phyloP scores from a whole-genome alignment of 139 green algal species.

The Nannochloris sp. region DNA sequence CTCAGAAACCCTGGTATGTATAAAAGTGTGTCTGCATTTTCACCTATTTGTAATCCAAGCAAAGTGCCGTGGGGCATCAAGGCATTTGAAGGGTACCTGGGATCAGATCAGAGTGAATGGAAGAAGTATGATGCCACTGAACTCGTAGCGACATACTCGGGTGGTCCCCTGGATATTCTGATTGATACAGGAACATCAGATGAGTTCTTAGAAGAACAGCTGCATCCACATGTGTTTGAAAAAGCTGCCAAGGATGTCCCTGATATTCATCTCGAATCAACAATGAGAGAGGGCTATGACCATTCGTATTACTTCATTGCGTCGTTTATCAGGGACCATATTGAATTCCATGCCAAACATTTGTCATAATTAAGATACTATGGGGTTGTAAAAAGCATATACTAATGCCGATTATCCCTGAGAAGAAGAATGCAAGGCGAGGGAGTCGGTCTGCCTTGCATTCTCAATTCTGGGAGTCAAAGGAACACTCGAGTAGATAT shows the following conservation, averaged over 20 bases:
- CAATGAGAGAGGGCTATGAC: constrained; percentile 84
- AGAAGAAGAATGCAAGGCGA: constrained; percentile 33
- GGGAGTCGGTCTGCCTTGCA: constrained; percentile 35
- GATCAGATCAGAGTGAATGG: constrained; percentile 50
- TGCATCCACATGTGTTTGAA: constrained; percentile 66
- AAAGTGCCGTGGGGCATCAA: constrained; percentile 86
- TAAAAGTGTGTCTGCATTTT: constrained; percentile 76
- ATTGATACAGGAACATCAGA: constrained; percentile 51
- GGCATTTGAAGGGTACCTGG: constrained; percentile 80
- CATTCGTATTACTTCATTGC: constrained; percentile 94
- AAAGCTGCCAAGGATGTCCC: constrained; percentile 36
- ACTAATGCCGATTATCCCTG: constrained; percentile 47
- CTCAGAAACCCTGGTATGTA: constrained; percentile 74
- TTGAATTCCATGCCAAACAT: constrained; percentile 72
- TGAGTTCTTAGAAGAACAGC: constrained; percentile 75
- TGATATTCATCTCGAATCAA: constrained; percentile 31
- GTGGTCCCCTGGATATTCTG: constrained; percentile 36
- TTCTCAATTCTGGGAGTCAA: constrained; percentile 62
- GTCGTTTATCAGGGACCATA: constrained; percentile 87
- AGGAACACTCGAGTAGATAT: constrained; percentile 21
- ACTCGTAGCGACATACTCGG: constrained; percentile 52
- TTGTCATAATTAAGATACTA: constrained; percentile 20
- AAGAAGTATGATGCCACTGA: constrained; percentile 80
- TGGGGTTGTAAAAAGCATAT: background rate
- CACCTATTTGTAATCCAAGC: constrained; percentile 86